These are phyloP conservation scores for Trichoderma citrinoviride DNA, from an alignment of 2,329 filamentous ascomycete genomes.

Conservation along the genomic window DNA sequence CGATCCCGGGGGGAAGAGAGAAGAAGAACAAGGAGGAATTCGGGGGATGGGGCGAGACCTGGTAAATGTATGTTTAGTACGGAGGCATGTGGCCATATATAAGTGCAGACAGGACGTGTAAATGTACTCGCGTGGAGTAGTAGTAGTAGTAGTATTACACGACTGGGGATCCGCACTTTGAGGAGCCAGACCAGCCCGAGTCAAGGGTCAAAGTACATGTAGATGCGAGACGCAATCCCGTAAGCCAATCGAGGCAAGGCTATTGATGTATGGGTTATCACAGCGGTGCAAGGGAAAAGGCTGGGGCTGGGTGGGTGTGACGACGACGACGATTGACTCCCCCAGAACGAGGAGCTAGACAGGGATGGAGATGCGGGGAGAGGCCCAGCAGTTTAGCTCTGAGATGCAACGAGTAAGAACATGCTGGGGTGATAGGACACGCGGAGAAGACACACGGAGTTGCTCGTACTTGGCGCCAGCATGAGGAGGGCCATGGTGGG, in stretches of 20 bases:
- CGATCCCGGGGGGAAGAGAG: neutral
- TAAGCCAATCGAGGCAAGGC: conserved; percentile 15
- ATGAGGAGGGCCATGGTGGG: neutral
- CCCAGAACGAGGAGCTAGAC: neutral
- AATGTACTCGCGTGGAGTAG: neutral
- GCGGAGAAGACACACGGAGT: neutral
- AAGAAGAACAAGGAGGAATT: neutral
- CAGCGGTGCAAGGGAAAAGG: conserved; percentile 1
- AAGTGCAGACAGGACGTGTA: neutral
- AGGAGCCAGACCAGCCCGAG: neutral
- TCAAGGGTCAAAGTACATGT: neutral
- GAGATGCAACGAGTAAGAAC: conserved; percentile 14
- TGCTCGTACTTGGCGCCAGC: neutral
- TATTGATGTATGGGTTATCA: neutral
- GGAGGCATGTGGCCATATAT: neutral
- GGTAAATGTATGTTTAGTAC: neutral
- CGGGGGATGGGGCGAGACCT: neutral
- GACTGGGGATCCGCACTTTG: neutral
- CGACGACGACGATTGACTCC: conserved; percentile 7
- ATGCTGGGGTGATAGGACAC: conserved; percentile 1
- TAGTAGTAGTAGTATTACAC: too few relatives aligned
- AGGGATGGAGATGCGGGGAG: conserved; percentile 17
- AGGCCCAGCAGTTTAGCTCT: conserved; percentile 2
- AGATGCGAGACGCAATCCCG: neutral
- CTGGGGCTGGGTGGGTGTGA: conserved; percentile 11